Conservation (phyloP, 2,329 filamentous ascomycete genomes). For the Ceratocystis colombiana region DNA sequence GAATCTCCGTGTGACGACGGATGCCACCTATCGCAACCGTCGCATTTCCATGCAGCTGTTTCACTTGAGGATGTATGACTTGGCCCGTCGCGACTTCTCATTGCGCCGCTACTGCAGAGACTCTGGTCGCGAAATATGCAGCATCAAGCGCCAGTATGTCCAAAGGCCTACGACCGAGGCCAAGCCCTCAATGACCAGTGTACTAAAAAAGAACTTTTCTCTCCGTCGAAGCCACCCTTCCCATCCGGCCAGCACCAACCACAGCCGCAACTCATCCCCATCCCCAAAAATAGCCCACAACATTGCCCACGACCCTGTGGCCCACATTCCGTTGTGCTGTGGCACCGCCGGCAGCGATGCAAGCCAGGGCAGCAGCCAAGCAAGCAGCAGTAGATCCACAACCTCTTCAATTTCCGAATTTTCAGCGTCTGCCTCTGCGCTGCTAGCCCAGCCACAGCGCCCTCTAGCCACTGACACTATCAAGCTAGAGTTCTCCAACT, state of each 20-base stretch:
- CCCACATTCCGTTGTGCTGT: neutral
- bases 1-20: conserved; percentile 82
- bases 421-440: conserved; percentile 27
- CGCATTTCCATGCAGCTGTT: conserved; percentile 68
- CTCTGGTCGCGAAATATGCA: conserved; percentile 87
- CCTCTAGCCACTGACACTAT: conserved; percentile 61
- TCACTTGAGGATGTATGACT: conserved; percentile 88
- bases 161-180: neutral
- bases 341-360: neutral
- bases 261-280: neutral
- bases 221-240: conserved; percentile 18
- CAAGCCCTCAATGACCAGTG: conserved; percentile 22
- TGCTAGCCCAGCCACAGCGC: conserved; percentile 29
- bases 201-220: conserved; percentile 17
- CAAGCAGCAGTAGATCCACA: conserved; percentile 3
- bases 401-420: conserved; percentile 19
- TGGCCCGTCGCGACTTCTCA: conserved; percentile 78
- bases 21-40: conserved; percentile 51
- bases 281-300: neutral
- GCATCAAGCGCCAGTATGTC: conserved; percentile 63
- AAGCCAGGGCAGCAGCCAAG: neutral
- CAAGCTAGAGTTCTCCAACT: conserved; percentile 93
- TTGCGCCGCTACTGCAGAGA: conserved; percentile 84
- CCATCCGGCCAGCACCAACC: neutral
- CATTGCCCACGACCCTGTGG: conserved; percentile 2